phyloP scores from a whole-genome alignment of 2,329 filamentous ascomycete species.

The Phoma herbarum region DNA sequence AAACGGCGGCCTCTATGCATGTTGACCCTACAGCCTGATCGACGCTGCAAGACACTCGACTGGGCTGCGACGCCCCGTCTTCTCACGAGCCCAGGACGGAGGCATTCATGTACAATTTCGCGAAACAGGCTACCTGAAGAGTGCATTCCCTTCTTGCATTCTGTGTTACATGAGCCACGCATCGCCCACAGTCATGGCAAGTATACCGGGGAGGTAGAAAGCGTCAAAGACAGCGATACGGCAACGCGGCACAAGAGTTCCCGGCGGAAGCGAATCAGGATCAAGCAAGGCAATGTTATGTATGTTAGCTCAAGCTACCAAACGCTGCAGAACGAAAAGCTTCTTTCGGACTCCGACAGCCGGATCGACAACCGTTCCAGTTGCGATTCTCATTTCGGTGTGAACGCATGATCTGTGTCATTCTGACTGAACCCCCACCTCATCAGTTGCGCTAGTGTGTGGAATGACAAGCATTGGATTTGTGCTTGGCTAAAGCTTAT shows the following conservation, averaged over 20 bases:
- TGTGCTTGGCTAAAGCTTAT: constrained; percentile 44
- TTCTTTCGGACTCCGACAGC: neutral
- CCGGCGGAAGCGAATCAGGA: constrained; percentile 3
- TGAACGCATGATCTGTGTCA: constrained; percentile 23
- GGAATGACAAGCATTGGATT: constrained; percentile 33
- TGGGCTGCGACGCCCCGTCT: neutral
- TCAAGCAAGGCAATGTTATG: neutral
- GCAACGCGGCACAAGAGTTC: constrained; percentile 1
- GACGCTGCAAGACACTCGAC: neutral
- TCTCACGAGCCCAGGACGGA: neutral
- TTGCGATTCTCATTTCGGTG: constrained; percentile 1
- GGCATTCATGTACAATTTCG: neutral
- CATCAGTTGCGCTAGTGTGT: constrained; percentile 8
- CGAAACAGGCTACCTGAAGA: neutral
- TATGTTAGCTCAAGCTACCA: neutral
- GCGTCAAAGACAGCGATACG: neutral
- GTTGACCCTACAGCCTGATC: neutral
- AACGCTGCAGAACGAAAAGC: neutral
- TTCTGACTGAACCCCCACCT: constrained; percentile 12
- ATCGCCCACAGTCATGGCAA: neutral
- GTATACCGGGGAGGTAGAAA: neutral
- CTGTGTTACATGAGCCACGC: neutral
- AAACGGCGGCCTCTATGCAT: neutral
- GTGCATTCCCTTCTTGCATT: neutral
- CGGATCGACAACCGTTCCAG: constrained; percentile 7